Evolutionary conservation across 345 rosid species (phyloP), one percentile per base, ranked within the genome.

Genomic region (Sonneratia alba): DNA sequence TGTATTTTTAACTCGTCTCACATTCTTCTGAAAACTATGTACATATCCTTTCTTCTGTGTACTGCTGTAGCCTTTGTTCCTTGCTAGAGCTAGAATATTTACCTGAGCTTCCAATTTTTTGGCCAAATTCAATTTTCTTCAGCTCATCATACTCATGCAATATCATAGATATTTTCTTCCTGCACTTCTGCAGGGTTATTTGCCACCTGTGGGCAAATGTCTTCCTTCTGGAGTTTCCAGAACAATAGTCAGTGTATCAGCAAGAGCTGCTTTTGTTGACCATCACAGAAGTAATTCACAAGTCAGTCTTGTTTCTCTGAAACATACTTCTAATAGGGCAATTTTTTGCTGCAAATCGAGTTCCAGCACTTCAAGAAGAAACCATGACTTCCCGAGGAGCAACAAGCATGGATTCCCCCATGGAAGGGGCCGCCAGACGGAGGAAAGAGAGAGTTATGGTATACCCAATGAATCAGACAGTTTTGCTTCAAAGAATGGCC

Each of bases 321-420:
- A 75, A 77, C 84, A 70, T 68, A 45, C 72, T 74, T 56, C 78
- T 27, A 74, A 56, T 73, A 78, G 77, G 77, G 72, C 73, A 65
- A 79, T 83, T 70, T 80, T 87, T 36, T 81, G 79, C 18, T 90
- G 97, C 80, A 82, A 42, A 79, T 90, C 90, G 69, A 85, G 80
- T 75, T 80, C 88, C 77, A 81, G 84, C 71, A 81, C 88, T 73
- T 83, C 85, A 32, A 74, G 88, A 80, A 87, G 89, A 82, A 88
- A 87, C 80, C 85, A 87, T 3, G 96, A 90, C 81, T 86, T 86
- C 81, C 80, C 85, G 16, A 87, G 87, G 77, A 87, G 86, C 78
- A 87, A 76, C 70, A 86, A 78, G 69, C 82, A 86, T 79, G 84
- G 83, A 8, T 83, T 82, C 78, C 77, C 80, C 36, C 89, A 85